Conservation (phyloP, 2,329 filamentous ascomycete species). For the Clarireedia homoeocarpa region DNA sequence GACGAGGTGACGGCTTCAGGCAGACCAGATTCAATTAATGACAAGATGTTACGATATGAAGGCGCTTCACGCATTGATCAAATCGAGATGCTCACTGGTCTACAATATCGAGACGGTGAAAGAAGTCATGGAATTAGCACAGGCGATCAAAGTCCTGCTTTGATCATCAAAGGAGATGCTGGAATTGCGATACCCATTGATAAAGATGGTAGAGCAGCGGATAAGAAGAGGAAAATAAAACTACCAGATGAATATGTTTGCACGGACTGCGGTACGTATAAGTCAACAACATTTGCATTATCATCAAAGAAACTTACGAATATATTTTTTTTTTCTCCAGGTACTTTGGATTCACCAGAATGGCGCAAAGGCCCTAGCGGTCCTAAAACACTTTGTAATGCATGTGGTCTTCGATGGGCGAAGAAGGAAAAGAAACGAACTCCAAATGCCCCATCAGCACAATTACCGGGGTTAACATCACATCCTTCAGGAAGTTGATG, state of each 20-base stretch:
- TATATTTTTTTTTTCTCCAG: slow-evolving; percentile 29
- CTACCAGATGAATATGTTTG: slow-evolving; percentile 84
- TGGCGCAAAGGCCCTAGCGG: slow-evolving; percentile 92
- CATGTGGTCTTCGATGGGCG: slow-evolving; percentile 71
- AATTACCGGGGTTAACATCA: neutral
- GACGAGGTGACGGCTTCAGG: slow-evolving; percentile 61
- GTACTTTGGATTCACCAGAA: slow-evolving; percentile 84
- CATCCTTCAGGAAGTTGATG: neutral
- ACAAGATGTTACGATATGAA: slow-evolving; percentile 80
- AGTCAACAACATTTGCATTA: neutral
- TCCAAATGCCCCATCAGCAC: neutral
- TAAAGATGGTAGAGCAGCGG: slow-evolving; percentile 60
- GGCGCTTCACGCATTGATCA: slow-evolving; percentile 70
- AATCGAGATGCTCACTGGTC: slow-evolving; percentile 87
- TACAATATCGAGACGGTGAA: slow-evolving; percentile 84
- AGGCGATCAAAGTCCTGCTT: slow-evolving; percentile 68
- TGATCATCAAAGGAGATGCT: slow-evolving; percentile 79
- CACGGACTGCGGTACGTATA: slow-evolving; percentile 71
- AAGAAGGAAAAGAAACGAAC: slow-evolving; percentile 62
- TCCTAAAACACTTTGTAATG: slow-evolving; percentile 92
- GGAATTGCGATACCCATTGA: slow-evolving; percentile 80
- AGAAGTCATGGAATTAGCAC: slow-evolving; percentile 82
- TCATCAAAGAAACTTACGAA: slow-evolving; percentile 3
- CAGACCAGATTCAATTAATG: slow-evolving; percentile 67
- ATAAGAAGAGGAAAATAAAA: slow-evolving; percentile 85